Base-by-base conservation (phyloP, 306 rosid genomes). In the Leucaena leucocephala region DNA sequence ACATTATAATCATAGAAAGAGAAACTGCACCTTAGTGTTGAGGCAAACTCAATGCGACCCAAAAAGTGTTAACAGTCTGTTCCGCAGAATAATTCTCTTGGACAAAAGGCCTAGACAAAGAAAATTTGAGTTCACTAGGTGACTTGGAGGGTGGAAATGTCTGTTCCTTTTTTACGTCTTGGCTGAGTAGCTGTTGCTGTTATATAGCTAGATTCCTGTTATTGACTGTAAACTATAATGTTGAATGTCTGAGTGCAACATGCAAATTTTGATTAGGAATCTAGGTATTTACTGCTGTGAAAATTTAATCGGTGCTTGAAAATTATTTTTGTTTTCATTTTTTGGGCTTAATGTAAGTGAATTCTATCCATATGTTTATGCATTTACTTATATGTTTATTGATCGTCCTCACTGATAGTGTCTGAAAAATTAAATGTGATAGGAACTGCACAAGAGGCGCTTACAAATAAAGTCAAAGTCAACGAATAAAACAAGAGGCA, bases 381-480 rank as follows among this genome's bases (percentile, higher is more conserved):
- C 1, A 22, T 19, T 68, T 68, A 68, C 14, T 19, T 10, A 14
- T 44, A n/a, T 74, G 15, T 55, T 67, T 59, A 34, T 63, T 77
- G 13, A 3, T 78, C 44, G 58, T 71, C 35, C 21, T 21, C 2
- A 49, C 52, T 63, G 76, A 69, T 74, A 19, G 12, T 62, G 50
- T 48, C 17, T 54, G 0, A 52, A 57, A 54, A 0, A 78, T 76
- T 19, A 9, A 74, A 71, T 74, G 13, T 64, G 69, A 15, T 58
- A 92, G 97, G 97, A 92, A 83, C 83, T 92, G 66, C 95, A 92
- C 81, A 82, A 69, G 80, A 92, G 76, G 86, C 92, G 97, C 48
- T 79, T 92, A 65, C 91, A 89, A 82, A 57, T 90, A 33, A 92
- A 92, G 82, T 84, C 93, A 21, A 90, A 90, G 78, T 84, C 92